Base-by-base conservation (phyloP, 495 filamentous ascomycete genomes). In the Annulohypoxylon nitens region DNA sequence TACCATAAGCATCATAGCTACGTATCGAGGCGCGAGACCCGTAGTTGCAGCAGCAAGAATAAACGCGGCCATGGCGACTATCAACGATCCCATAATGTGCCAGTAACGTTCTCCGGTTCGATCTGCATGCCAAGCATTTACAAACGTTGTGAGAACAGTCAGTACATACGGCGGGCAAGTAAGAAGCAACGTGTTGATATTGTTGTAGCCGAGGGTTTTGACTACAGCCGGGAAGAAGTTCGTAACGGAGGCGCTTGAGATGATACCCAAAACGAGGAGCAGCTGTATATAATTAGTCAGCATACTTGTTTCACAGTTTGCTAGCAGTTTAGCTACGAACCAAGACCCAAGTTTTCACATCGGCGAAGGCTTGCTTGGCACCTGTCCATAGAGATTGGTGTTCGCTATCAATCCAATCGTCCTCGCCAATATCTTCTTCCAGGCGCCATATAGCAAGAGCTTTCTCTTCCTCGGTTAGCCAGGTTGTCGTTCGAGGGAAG, bases 211-310 rank as follows among this genome's bases (percentile, higher is more conserved):
- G 5, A 97, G 84, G 1, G 93, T 95, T 45, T 86, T 83, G 36
- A 96, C 93, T 23, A 97, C 91, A 12, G 93, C 91, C 0, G 93
- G 93, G 83, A 97, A 95, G 86, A 96, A 96, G 79, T 96, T 95
- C n/a, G 92, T 93, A 8, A 93, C 90, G 2, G 91, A 90, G 57
- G 88, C 90, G 30, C 89, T 88, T 30, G 90, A 87, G 12, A 93
- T 89, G 78, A 93, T 91, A 75, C 90, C 88, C 54, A 93, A 87
- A 59, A 95, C 85, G 55, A 92, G 81, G 9, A 93, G 77, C 78
- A 89, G 87, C 88, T 89, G 70, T 0, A 43, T 36, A 50, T 1
- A 30, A 57, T 34, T 14, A 41, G 37, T 75, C 14, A 70, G 69
- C 62, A 68, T 41, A 74, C 14, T 20, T 30, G 20, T 0, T 6